Conservation (phyloP, 2,329 filamentous ascomycete species). For the Ophiocordyceps camponoti-floridani region DNA sequence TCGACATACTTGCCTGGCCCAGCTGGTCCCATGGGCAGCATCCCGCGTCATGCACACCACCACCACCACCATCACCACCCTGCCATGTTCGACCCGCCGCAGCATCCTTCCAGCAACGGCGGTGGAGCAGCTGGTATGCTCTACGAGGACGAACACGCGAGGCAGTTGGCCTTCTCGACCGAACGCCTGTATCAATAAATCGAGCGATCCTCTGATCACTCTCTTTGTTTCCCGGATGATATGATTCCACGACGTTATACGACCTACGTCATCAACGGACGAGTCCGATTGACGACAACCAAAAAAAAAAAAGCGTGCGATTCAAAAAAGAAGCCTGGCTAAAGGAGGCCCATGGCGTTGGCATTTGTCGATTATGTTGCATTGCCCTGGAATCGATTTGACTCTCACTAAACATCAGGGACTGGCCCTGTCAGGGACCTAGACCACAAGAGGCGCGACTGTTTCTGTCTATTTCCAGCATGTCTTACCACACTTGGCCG, state of each 20-base stretch:
- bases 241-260: background rate
- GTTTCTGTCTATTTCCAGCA: no score
- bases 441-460: no score
- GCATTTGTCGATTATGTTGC: no score
- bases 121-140: conserved; percentile 13
- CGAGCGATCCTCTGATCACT: no score
- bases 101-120: conserved; percentile 8
- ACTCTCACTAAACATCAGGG: no score
- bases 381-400: no score
- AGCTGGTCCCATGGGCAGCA: conserved; percentile 9
- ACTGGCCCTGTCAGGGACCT: no score
- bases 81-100: conserved; percentile 28
- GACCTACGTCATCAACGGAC: background rate
- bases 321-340: background rate
- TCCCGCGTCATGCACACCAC: conserved; percentile 5
- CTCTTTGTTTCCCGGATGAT: no score
- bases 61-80: conserved; percentile 17
- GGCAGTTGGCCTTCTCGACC: conserved; percentile 22
- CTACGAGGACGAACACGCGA: conserved; percentile 25
- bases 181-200: conserved; percentile 24
- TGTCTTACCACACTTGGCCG: no score
- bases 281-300: background rate
- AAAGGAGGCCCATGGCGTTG: background rate
- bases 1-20: conserved; percentile 6
- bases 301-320: background rate